These are phyloP conservation scores for Physcomitrellopsis africana DNA, from an alignment of 225 moss, liverwort and hornwort genomes.

Conservation along the genomic window DNA sequence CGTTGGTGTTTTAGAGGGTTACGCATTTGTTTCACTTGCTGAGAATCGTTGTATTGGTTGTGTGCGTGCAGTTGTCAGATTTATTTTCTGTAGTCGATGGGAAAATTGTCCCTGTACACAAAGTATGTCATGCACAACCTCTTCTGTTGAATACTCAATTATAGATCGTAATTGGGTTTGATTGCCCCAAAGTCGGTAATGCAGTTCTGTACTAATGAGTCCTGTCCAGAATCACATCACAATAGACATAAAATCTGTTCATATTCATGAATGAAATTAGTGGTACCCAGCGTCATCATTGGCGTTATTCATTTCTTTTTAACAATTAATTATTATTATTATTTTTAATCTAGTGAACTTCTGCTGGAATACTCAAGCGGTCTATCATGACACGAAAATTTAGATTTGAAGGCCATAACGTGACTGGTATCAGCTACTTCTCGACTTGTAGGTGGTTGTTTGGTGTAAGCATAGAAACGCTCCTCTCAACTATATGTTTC, in stretches of 20 bases:
- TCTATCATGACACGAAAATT: background rate
- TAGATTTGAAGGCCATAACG: background rate
- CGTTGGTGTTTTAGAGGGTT: slow-evolving; percentile 20
- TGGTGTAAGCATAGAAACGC: slow-evolving; percentile 7
- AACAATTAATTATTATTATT: background rate
- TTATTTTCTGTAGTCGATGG: slow-evolving; percentile 65
- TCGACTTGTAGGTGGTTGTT: slow-evolving; percentile 14
- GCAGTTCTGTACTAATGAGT: slow-evolving; percentile 2
- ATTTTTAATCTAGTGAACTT: background rate
- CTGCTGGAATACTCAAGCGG: background rate
- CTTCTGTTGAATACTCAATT: slow-evolving; percentile 5
- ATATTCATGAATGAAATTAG: slow-evolving; percentile 2
- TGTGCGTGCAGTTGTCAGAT: slow-evolving; percentile 71
- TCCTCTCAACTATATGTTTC: slow-evolving; percentile 24
- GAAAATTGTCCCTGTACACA: slow-evolving; percentile 68
- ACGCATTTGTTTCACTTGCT: slow-evolving; percentile 14
- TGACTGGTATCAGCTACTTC: slow-evolving; percentile 11
- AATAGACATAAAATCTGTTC: background rate
- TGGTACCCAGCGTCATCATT: background rate
- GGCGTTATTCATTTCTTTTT: background rate
- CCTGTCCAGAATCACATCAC: slow-evolving; percentile 7
- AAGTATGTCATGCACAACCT: slow-evolving; percentile 41
- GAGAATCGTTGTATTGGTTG: slow-evolving; percentile 13
- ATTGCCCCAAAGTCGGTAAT: slow-evolving; percentile 14
- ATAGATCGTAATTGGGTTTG: slow-evolving; percentile 13